Percentiles rank a stretch among this genome's conserved stretches.
Conservation (phyloP, 176 grass and related monocot species). For the Puccinellia tenuiflora region DNA sequence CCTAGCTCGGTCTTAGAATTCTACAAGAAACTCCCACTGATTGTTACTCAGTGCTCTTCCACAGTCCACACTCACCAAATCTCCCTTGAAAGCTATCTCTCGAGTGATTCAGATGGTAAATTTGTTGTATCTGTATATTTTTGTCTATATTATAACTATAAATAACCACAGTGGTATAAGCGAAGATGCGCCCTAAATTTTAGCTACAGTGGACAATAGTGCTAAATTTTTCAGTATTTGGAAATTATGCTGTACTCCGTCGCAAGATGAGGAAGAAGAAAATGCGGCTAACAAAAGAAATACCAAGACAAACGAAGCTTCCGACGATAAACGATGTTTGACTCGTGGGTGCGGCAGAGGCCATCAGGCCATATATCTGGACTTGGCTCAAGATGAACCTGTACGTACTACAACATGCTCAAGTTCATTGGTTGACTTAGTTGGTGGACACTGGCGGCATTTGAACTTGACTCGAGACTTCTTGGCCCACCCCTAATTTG, state of each 20-base stretch:
- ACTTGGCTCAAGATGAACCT: not conserved
- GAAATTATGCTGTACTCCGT: not conserved
- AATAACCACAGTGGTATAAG: too few relatives aligned
- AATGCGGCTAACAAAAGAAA: not conserved
- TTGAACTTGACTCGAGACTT: not conserved
- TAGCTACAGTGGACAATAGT: not conserved
- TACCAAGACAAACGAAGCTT: not conserved
- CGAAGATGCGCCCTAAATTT: too few relatives aligned
- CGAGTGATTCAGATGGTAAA: slow-evolving; percentile 16
- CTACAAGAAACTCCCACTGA: slow-evolving; percentile 13
- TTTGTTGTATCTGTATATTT: not conserved
- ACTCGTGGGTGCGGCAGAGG: not conserved
- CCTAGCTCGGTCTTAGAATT: not conserved
- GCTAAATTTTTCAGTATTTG: not conserved
- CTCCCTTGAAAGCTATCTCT: slow-evolving; percentile 16
- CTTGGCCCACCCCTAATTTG: not conserved
- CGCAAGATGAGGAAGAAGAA: not conserved
- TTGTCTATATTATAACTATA: too few relatives aligned
- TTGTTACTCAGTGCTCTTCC: slow-evolving; percentile 5
- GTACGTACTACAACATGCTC: not conserved
- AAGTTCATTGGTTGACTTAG: not conserved
- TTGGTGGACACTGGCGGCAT: not conserved
- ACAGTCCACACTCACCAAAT: not conserved
- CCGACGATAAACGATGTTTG: not conserved
- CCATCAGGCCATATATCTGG: not conserved